A percentile compares a stretch with the other conserved stretches of the same genome.
Conservation (phyloP, 441 rosid genomes). For the Populus hybrid region DNA sequence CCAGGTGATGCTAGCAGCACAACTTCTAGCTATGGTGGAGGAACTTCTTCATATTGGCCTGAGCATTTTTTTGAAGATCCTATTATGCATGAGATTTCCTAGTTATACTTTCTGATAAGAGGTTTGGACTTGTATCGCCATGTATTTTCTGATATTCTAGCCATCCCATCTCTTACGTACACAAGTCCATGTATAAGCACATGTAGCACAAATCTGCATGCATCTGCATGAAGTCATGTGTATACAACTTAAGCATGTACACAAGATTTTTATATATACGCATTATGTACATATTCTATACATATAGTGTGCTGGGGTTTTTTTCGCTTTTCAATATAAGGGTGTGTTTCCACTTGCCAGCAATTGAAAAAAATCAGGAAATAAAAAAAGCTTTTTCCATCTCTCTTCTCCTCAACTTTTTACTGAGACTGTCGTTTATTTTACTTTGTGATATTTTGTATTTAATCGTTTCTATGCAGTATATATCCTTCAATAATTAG, state of each 20-base stretch:
- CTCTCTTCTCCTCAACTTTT: neutral
- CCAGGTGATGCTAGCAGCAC: constrained; percentile 52
- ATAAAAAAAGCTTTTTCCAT: neutral
- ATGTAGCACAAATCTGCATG: neutral
- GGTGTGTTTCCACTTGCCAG: neutral
- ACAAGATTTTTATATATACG: neutral
- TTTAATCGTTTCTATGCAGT: neutral
- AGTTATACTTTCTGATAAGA: constrained; percentile 4
- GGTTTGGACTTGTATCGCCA: constrained; percentile 11
- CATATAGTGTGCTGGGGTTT: neutral
- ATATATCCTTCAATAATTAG: neutral
- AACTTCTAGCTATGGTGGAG: constrained; percentile 55
- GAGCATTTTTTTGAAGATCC: constrained; percentile 61
- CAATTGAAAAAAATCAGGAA: no score
- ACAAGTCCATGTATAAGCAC: neutral
- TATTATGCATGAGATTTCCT: constrained; percentile 50
- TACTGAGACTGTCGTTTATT: neutral
- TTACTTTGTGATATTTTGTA: neutral
- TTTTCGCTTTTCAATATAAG: neutral
- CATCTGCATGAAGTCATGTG: neutral
- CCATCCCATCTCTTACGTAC: neutral
- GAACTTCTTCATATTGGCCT: constrained; percentile 53
- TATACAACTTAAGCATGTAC: neutral
- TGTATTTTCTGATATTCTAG: neutral
- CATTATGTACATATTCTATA: neutral